A percentile compares a stretch with the other conserved stretches of the same genome.
These are phyloP conservation scores for Arthrocladium fulminans DNA, from an alignment of 2,329 filamentous ascomycete species.

Conservation along the genomic window DNA sequence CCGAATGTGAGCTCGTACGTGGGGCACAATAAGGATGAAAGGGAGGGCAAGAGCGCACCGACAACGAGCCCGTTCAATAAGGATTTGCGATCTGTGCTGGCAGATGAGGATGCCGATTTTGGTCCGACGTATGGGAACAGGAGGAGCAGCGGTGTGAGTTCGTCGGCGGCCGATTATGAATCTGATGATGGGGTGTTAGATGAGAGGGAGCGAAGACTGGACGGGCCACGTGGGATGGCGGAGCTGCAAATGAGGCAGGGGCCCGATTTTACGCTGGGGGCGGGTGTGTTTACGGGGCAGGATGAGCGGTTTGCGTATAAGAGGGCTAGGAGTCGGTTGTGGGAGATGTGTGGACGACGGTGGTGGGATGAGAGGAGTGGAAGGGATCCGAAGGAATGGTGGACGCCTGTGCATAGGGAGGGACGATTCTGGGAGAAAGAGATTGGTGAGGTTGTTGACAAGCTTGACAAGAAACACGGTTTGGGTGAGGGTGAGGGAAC, in stretches of 20 bases:
- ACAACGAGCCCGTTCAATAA: constrained; percentile 13
- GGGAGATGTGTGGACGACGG: constrained; percentile 66
- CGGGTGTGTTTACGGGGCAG: constrained; percentile 64
- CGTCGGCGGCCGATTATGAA: constrained; percentile 14
- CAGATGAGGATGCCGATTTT: constrained; percentile 28
- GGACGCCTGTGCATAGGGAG: constrained; percentile 55
- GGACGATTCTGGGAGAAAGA: constrained; percentile 57
- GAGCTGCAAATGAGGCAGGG: constrained; percentile 15
- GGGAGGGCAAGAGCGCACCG: constrained; percentile 20
- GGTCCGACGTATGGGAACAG: constrained; percentile 26
- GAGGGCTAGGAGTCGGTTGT: constrained; percentile 64
- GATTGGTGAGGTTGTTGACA: constrained; percentile 2
- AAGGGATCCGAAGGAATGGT: constrained; percentile 52
- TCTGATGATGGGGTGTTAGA: constrained; percentile 11
- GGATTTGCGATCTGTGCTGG: constrained; percentile 23
- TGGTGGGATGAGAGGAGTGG: constrained; percentile 59
- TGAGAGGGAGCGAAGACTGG: constrained; percentile 2
- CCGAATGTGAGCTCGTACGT: constrained; percentile 65
- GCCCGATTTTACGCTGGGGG: constrained; percentile 55
- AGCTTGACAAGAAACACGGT: not conserved
- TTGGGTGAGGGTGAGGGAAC: constrained; percentile 5
- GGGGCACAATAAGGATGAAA: constrained; percentile 25
- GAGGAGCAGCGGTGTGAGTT: constrained; percentile 16
- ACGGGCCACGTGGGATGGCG: constrained; percentile 4
- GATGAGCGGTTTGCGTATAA: constrained; percentile 77